phyloP scores from a whole-genome alignment of 176 grass and related monocot genomes.

The Leersia perrieri region DNA sequence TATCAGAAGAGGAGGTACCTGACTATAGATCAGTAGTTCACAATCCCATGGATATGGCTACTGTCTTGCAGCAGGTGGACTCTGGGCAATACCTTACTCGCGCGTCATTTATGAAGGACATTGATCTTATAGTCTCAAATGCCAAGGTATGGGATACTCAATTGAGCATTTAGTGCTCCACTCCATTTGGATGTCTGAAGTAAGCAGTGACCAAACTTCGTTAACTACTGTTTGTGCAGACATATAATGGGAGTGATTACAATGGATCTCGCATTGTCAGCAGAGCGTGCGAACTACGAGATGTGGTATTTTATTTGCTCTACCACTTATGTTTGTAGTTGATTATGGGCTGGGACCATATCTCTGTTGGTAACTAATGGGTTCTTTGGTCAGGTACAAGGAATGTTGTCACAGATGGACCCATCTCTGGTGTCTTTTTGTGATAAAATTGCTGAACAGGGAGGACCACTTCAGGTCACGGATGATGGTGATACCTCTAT shows the following conservation, averaged over 20 bases:
- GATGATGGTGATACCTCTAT: slow-evolving; percentile 58
- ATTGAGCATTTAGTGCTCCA: slow-evolving; percentile 6
- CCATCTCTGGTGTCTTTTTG: slow-evolving; percentile 88
- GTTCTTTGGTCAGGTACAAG: slow-evolving; percentile 60
- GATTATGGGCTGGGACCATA: neutral
- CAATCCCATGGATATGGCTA: slow-evolving; percentile 94
- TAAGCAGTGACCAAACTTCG: neutral
- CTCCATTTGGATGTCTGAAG: slow-evolving; percentile 24
- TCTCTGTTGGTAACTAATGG: slow-evolving; percentile 8
- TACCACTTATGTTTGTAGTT: neutral
- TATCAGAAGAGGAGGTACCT: slow-evolving; percentile 87
- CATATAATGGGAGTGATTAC: slow-evolving; percentile 88
- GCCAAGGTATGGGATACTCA: slow-evolving; percentile 68
- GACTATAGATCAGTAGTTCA: slow-evolving; percentile 82
- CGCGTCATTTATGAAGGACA: slow-evolving; percentile 71
- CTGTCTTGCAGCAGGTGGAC: slow-evolving; percentile 86
- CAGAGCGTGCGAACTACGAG: slow-evolving; percentile 92
- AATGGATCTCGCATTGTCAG: slow-evolving; percentile 92
- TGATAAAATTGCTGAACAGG: slow-evolving; percentile 86
- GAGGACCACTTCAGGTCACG: slow-evolving; percentile 52
- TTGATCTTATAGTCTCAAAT: slow-evolving; percentile 90
- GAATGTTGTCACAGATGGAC: slow-evolving; percentile 99
- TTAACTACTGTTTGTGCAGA: slow-evolving; percentile 38
- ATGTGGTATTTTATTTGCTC: slow-evolving; percentile 68
- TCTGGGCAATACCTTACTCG: slow-evolving; percentile 71